Conservation (phyloP, 108 stramenopile species). For the Nitzschia palea region DNA sequence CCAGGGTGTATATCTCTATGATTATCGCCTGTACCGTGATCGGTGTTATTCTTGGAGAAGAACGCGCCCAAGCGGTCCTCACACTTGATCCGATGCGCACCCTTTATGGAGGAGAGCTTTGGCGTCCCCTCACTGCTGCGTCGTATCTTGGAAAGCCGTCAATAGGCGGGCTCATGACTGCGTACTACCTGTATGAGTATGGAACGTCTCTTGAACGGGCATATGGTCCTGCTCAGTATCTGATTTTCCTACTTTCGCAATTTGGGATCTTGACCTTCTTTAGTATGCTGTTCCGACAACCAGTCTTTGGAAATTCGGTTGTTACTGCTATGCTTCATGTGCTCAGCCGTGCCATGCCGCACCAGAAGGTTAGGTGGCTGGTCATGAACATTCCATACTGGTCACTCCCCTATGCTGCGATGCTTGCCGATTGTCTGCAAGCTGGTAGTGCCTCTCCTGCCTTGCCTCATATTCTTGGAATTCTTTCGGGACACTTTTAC, state of each 20-base stretch:
- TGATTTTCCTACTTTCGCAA: conserved; percentile 75
- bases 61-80: conserved; percentile 73
- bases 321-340: conserved; percentile 91
- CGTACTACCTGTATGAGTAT: conserved; percentile 85
- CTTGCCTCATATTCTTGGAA: conserved; percentile 85
- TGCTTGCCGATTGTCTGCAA: conserved; percentile 84
- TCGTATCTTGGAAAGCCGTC: conserved; percentile 85
- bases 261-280: conserved; percentile 52
- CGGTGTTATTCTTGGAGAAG: conserved; percentile 80
- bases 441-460: conserved; percentile 68
- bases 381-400: conserved; percentile 88
- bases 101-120: conserved; percentile 77
- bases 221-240: conserved; percentile 77
- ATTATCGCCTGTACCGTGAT: conserved; percentile 66
- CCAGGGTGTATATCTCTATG: conserved; percentile 81
- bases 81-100: conserved; percentile 80
- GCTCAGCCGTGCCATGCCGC: conserved; percentile 78
- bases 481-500: conserved; percentile 85
- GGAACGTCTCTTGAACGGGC: conserved; percentile 82
- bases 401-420: conserved; percentile 80
- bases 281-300: conserved; percentile 68
- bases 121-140: conserved; percentile 86
- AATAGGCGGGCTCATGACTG: conserved; percentile 83
- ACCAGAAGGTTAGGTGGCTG: conserved; percentile 85
- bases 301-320: conserved; percentile 78